These are phyloP conservation scores for Ceratocystis huliohia DNA, from an alignment of 2,329 filamentous ascomycete species.

Conservation along the genomic window DNA sequence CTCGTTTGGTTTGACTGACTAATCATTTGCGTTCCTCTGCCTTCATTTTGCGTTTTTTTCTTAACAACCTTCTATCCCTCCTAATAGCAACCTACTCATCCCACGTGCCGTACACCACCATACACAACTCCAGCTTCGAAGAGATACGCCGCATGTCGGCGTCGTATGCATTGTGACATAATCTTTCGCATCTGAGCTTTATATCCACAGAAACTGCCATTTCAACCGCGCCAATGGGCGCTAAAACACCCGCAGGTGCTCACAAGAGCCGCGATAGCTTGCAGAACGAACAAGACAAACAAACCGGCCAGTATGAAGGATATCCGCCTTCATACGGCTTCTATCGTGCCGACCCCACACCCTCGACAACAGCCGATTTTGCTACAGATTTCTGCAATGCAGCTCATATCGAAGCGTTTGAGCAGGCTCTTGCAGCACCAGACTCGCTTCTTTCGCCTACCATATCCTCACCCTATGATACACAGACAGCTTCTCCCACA, in stretches of 20 bases:
- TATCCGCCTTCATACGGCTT: constrained; percentile 40
- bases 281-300: neutral
- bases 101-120: neutral
- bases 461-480: constrained; percentile 33
- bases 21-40: neutral
- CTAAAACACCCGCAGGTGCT: neutral
- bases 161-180: neutral
- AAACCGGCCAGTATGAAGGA: neutral
- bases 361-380: constrained; percentile 60
- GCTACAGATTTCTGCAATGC: constrained; percentile 63
- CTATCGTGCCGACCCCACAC: constrained; percentile 52
- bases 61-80: neutral
- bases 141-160: neutral
- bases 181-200: neutral
- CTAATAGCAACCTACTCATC: neutral
- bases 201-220: constrained; percentile 8
- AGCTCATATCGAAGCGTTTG: constrained; percentile 65
- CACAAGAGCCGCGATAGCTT: neutral
- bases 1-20: neutral
- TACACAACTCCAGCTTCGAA: neutral
- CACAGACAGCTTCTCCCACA: constrained; percentile 20
- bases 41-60: neutral
- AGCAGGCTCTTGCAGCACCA: constrained; percentile 67
- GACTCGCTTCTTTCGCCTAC: constrained; percentile 56
- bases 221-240: constrained; percentile 5